Percentiles rank a stretch among this genome's conserved stretches.
phyloP scores from a whole-genome alignment of 2,329 filamentous ascomycete species.

The Alternaria sp. region DNA sequence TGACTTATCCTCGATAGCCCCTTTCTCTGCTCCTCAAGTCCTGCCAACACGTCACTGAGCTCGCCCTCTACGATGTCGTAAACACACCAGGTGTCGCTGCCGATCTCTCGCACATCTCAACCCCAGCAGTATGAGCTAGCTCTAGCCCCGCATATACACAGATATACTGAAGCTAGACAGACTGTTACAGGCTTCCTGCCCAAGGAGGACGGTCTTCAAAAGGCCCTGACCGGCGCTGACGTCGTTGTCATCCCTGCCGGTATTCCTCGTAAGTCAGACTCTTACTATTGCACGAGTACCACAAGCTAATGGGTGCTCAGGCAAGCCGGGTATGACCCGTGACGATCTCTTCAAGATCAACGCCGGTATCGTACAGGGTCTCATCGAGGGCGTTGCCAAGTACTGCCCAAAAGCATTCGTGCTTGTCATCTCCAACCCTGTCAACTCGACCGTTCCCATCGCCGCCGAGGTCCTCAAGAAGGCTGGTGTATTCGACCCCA shows the following conservation, averaged over 20 bases:
- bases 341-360: constrained; percentile 99
- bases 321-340: constrained; percentile 99
- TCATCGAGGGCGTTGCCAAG: constrained; percentile 88
- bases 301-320: constrained; percentile 59
- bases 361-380: constrained; percentile 93
- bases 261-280: constrained; percentile 77
- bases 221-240: constrained; percentile 90
- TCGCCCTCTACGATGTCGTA: constrained; percentile 98
- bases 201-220: constrained; percentile 81
- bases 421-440: constrained; percentile 98
- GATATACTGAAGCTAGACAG: constrained; percentile 49
- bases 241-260: constrained; percentile 97
- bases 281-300: neutral
- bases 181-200: constrained; percentile 90
- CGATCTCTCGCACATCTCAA: constrained; percentile 97
- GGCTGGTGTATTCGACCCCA: constrained; percentile 90
- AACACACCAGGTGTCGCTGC: constrained; percentile 96
- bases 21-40: constrained; percentile 96
- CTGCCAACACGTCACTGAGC: constrained; percentile 85
- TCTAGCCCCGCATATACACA: constrained; percentile 13
- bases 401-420: constrained; percentile 91
- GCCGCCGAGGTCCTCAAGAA: constrained; percentile 95
- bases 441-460: constrained; percentile 98
- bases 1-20: constrained; percentile 65
- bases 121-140: constrained; percentile 71